Evolutionary conservation across 1,284 basidiomycete genomes (phyloP).

Genomic region (Trichosporon asahii): DNA sequence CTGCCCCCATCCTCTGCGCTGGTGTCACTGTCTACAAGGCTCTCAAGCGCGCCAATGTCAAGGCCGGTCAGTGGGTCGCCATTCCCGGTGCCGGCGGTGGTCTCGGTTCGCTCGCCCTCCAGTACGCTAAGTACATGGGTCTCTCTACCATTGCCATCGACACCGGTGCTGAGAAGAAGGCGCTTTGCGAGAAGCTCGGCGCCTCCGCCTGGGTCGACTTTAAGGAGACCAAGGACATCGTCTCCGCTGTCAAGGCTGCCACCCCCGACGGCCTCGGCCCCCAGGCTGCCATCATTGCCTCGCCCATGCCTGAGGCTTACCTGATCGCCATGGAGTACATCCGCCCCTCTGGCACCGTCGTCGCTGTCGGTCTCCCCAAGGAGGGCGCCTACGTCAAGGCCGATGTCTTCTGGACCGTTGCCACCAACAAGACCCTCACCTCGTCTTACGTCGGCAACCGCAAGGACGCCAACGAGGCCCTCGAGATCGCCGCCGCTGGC

Average conservation of each 20-base stretch:
- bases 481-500: constrained; percentile 66
- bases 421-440: constrained; percentile 65
- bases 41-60: constrained; percentile 67
- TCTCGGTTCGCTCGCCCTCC: constrained; percentile 59
- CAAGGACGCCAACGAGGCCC: constrained; percentile 68
- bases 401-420: constrained; percentile 71
- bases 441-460: constrained; percentile 73
- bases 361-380: constrained; percentile 71
- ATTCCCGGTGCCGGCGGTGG: constrained; percentile 58
- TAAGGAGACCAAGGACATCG: constrained; percentile 51
- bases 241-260: constrained; percentile 53
- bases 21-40: constrained; percentile 66
- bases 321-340: constrained; percentile 68
- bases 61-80: constrained; percentile 74
- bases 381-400: constrained; percentile 51
- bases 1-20: constrained; percentile 78
- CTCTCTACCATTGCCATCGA: constrained; percentile 75
- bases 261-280: constrained; percentile 67
- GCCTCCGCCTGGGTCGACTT: constrained; percentile 80
- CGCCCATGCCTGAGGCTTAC: constrained; percentile 59
- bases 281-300: constrained; percentile 68
- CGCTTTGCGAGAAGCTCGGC: constrained; percentile 66
- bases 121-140: constrained; percentile 72
- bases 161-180: constrained; percentile 69
- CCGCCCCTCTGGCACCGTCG: constrained; percentile 61